Evolutionary conservation across 768 basidiomycete genomes (phyloP).

Genomic region (Leucosporidium yakuticum): DNA sequence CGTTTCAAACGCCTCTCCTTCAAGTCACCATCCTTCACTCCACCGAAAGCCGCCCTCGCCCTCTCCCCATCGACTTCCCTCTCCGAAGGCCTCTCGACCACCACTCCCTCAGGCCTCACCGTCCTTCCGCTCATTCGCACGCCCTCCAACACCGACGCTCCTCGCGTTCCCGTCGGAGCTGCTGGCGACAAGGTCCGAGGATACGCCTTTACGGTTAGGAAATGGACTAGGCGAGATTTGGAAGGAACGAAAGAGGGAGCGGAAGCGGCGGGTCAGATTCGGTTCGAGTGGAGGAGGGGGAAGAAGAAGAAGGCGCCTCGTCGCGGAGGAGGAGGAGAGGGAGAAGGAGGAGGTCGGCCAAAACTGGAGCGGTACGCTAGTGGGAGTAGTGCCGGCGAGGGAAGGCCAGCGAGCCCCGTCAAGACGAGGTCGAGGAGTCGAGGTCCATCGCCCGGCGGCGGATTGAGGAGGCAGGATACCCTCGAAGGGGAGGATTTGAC

Average conservation of each 20-base stretch:
- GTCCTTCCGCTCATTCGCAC: constrained; percentile 25
- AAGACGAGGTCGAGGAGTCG: no score
- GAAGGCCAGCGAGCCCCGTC: no score
- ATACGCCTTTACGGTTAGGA: constrained; percentile 71
- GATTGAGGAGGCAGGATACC: neutral
- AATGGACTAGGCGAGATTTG: constrained; percentile 52
- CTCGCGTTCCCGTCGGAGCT: constrained; percentile 47
- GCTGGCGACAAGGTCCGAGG: constrained; percentile 38
- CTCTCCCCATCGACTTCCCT: constrained; percentile 1
- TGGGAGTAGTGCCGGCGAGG: no score
- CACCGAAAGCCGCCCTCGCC: neutral
- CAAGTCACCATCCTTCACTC: constrained; percentile 2
- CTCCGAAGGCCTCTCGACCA: constrained; percentile 11
- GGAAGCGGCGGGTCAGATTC: constrained; percentile 56
- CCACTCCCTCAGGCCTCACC: neutral
- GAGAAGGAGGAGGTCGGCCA: no score
- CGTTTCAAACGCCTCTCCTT: constrained; percentile 20
- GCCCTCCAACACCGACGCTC: constrained; percentile 10
- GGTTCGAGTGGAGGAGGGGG: constrained; percentile 72
- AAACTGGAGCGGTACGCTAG: no score
- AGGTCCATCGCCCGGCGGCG: no score
- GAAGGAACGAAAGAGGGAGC: constrained; percentile 13
- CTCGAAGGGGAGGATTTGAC: constrained; percentile 7
- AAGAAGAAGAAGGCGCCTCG: constrained; percentile 33
- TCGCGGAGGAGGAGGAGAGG: constrained; percentile 24